Conservation (phyloP, 805 yeast species). For the Candida fluviatilis region DNA sequence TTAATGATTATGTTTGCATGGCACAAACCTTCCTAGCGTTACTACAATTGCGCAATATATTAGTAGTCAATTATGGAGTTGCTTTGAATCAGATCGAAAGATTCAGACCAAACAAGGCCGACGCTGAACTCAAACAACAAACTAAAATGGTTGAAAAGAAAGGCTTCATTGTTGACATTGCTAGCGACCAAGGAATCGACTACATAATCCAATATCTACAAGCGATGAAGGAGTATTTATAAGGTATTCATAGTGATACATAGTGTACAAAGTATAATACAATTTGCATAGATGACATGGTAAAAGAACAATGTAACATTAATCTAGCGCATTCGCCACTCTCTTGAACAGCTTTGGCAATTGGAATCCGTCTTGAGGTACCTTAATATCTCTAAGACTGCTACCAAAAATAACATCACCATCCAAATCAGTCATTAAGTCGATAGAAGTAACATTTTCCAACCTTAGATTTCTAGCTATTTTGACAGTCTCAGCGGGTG, state of each 20-base stretch:
- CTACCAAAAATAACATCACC: slow-evolving; percentile 7
- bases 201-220: slow-evolving; percentile 6
- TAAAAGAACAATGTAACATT: too few relatives aligned
- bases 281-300: background rate
- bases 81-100: slow-evolving; percentile 15
- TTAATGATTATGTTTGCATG: background rate
- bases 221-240: slow-evolving; percentile 9
- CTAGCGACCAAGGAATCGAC: slow-evolving; percentile 3
- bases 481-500: background rate
- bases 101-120: slow-evolving; percentile 25
- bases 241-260: background rate
- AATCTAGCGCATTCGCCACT: too few relatives aligned
- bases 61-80: slow-evolving; percentile 2
- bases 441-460: slow-evolving; percentile 1
- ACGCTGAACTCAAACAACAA: slow-evolving; percentile 28
- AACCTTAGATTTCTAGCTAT: background rate
- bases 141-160: slow-evolving; percentile 14
- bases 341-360: slow-evolving; percentile 5
- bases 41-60: slow-evolving; percentile 1
- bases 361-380: slow-evolving; percentile 7
- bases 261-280: slow-evolving; percentile 1
- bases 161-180: slow-evolving; percentile 1
- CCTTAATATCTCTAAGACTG: slow-evolving; percentile 1
- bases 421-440: slow-evolving; percentile 4
- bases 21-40: slow-evolving; percentile 3